Evolutionary conservation across 1,284 basidiomycete species (phyloP), one percentile per base, ranked within the genome.

Genomic region (Somion occarium): DNA sequence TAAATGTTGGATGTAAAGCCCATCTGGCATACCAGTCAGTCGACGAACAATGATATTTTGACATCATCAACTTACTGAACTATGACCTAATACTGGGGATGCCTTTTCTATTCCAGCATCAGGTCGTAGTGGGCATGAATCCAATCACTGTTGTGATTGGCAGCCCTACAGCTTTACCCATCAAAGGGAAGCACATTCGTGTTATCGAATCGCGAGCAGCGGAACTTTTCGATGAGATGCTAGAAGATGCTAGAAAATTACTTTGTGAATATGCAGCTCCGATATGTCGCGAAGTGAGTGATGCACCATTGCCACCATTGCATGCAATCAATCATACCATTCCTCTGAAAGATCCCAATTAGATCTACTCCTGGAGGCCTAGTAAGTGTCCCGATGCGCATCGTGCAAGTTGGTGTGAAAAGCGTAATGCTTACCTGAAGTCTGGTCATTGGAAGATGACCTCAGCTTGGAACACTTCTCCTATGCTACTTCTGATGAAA

Each of bases 241-340:
- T 52, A 0, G 51, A 63, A 3, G 52, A 53, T 4, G 23, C 58
- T 1, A 44, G 59, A 1, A n/a, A 48, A 12, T n/a, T 57, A 18
- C 43, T 66, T 1, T 34, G 46, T 3, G 46, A 64, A 5, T 57
- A 66, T 5, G 64, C 64, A 0, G 12, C 51, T 11, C 53, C 59
- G 5, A 51, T 72, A 0, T 69, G 58, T 25, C 37, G 13, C 7
- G 56, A 65, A 51, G 15, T 58, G 0, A 51, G 46, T 0, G 59
- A 68, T 2, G 64, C 1, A 51, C 53, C 0, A 45, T 72, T n/a
- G 13, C 71, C 65, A 0, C 71, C 66, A 0, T 44, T 72, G 1
- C 49, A 68, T 1, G 66, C 52, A 0, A 66, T 74, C 7, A 74
- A 74, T 49, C 70, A 74, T 48, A 44, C 44, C 0, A 73, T 74